Percentiles rank a stretch among this genome's conserved stretches.
Evolutionary conservation across 345 rosid species (phyloP).

Genomic region (Pistacia integerrima): DNA sequence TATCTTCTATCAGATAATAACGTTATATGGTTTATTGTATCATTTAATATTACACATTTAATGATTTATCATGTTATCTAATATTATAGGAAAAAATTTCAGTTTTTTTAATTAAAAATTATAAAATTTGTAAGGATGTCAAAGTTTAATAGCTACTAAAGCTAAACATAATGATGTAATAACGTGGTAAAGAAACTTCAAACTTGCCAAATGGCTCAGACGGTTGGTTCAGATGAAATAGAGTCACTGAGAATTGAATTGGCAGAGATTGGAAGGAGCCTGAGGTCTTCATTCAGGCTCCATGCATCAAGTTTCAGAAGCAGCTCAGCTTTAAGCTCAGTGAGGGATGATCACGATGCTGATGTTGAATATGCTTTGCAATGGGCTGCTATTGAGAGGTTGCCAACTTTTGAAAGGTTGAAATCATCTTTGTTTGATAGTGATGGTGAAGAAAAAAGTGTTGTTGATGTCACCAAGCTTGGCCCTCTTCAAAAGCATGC

Average conservation of each 20-base stretch:
- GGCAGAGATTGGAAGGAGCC: slow-evolving; percentile 65
- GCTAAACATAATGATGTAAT: neutral
- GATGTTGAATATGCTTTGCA: slow-evolving; percentile 46
- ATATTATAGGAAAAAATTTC: too few relatives aligned
- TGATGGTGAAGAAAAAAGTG: slow-evolving; percentile 22
- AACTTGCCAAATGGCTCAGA: slow-evolving; percentile 46
- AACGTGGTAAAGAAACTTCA: too few relatives aligned
- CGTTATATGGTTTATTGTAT: too few relatives aligned
- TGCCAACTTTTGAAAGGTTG: slow-evolving; percentile 66
- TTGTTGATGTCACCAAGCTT: slow-evolving; percentile 60
- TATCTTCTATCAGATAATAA: too few relatives aligned
- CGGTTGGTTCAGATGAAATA: slow-evolving; percentile 55
- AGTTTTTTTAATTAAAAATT: too few relatives aligned
- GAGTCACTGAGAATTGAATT: slow-evolving; percentile 66
- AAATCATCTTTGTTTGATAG: slow-evolving; percentile 49
- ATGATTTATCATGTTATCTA: too few relatives aligned
- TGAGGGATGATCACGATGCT: slow-evolving; percentile 22
- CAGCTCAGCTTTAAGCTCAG: slow-evolving; percentile 30
- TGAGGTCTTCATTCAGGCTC: slow-evolving; percentile 55
- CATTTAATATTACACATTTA: too few relatives aligned
- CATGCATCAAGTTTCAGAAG: slow-evolving; percentile 49
- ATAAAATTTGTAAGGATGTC: too few relatives aligned
- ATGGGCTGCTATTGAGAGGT: slow-evolving; percentile 73
- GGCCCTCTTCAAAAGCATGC: slow-evolving; percentile 51
- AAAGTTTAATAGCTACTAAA: neutral